A percentile compares a stretch with the other conserved stretches of the same genome.
Conservation (phyloP, 139 green algal species). For the Pleodorina starrii region DNA sequence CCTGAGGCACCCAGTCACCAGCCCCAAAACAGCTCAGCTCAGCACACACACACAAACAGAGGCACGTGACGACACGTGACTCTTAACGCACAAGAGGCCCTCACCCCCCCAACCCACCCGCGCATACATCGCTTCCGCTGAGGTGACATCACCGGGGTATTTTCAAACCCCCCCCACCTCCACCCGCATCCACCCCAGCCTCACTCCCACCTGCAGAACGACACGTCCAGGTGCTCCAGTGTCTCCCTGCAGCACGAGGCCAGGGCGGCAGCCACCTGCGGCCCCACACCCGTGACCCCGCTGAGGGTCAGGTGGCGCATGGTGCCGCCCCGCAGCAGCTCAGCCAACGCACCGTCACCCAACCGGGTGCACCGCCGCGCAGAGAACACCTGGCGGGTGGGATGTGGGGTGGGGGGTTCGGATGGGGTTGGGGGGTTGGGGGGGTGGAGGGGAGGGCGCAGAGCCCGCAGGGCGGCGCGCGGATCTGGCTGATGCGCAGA, state of each 20-base stretch:
- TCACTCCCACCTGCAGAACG: conserved; percentile 57
- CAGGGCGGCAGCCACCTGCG: conserved; percentile 4
- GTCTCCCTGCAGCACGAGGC: conserved; percentile 26
- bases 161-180: no score
- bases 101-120: no score
- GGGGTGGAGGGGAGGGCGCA: not conserved
- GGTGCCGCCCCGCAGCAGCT: conserved; percentile 45
- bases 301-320: conserved; percentile 55
- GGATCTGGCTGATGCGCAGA: no score
- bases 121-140: no score
- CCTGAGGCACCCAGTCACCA: no score
- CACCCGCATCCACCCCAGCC: no score
- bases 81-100: no score
- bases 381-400: conserved; percentile 50
- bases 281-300: conserved; percentile 4
- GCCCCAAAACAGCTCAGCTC: no score
- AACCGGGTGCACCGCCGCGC: conserved; percentile 65
- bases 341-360: conserved; percentile 60
- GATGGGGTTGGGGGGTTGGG: not conserved
- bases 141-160: no score
- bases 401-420: not conserved
- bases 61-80: no score
- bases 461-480: no score
- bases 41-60: no score
- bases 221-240: conserved; percentile 53